Conservation (phyloP, 2,329 filamentous ascomycete species). For the Cytospora mali region DNA sequence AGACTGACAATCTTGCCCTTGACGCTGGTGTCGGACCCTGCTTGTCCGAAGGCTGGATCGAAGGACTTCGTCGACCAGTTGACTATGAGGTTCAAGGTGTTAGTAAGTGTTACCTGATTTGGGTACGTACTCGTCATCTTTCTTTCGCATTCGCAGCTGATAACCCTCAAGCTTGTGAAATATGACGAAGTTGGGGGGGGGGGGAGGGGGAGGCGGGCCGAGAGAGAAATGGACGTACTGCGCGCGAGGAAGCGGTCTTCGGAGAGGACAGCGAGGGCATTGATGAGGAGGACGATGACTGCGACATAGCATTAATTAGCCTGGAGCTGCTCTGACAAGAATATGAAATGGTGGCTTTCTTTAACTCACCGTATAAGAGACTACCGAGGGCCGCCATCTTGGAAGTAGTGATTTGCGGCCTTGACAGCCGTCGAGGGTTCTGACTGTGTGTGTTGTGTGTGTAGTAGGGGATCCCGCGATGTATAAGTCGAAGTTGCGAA, state of each 20-base stretch:
- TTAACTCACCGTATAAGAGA: conserved; percentile 68
- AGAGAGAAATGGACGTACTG: conserved; percentile 56
- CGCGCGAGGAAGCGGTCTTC: conserved; percentile 92
- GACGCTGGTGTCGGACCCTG: conserved; percentile 70
- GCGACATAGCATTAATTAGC: conserved; percentile 25
- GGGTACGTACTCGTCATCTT: not conserved
- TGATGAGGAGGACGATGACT: conserved; percentile 87
- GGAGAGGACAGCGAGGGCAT: conserved; percentile 89
- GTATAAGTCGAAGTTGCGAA: conserved; percentile 12
- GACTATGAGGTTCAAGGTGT: conserved; percentile 63
- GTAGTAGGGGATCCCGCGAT: not conserved
- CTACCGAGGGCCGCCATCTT: conserved; percentile 72
- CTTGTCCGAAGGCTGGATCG: conserved; percentile 77
- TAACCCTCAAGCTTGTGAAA: not conserved
- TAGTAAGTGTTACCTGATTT: conserved; percentile 24
- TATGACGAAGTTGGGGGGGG: not conserved
- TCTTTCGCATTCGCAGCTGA: not conserved
- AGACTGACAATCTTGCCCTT: conserved; percentile 87
- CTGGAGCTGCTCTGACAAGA: conserved; percentile 8
- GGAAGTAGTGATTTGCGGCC: conserved; percentile 24
- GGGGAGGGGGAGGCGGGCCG: too few relatives aligned
- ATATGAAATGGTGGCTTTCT: conserved; percentile 12
- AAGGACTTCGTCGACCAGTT: conserved; percentile 73
- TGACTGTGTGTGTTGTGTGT: not conserved
- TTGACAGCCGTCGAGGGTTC: conserved; percentile 16